Evolutionary conservation across 441 rosid species (phyloP).

Genomic region (Kokia cookei): DNA sequence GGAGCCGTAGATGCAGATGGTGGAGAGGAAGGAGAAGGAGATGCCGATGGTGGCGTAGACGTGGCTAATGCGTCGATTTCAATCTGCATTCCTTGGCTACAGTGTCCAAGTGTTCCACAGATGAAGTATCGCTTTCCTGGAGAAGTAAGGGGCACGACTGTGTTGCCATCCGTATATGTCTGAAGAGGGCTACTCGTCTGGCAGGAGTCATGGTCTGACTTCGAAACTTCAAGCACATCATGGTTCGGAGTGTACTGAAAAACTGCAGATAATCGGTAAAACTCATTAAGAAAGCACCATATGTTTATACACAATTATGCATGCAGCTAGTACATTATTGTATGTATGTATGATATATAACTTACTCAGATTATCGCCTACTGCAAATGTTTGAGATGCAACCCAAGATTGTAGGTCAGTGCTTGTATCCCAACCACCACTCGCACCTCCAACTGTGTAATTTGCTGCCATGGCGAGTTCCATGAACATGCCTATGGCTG

Average conservation of each 20-base stretch:
- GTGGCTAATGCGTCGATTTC: constrained; percentile 41
- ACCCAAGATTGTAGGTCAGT: constrained; percentile 49
- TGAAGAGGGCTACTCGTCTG: constrained; percentile 37
- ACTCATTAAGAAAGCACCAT: neutral
- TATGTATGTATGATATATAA: neutral
- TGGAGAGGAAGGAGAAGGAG: neutral
- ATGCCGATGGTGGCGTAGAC: constrained; percentile 19
- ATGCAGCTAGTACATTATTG: neutral
- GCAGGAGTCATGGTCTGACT: constrained; percentile 60
- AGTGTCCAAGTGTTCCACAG: constrained; percentile 66
- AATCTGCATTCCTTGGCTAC: constrained; percentile 65
- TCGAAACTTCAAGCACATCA: constrained; percentile 52
- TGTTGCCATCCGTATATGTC: constrained; percentile 41
- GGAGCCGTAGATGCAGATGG: constrained; percentile 13
- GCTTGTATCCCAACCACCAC: constrained; percentile 56
- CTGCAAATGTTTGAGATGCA: constrained; percentile 37
- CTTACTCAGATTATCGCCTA: constrained; percentile 70
- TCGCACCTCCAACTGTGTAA: constrained; percentile 57
- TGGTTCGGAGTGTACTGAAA: constrained; percentile 39
- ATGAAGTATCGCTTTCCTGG: constrained; percentile 77
- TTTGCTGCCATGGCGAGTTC: constrained; percentile 41
- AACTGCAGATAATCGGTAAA: constrained; percentile 13
- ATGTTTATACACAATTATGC: too few relatives aligned
- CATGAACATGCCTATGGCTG: constrained; percentile 26
- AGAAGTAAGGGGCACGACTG: constrained; percentile 47